Conservation (phyloP, 1,139 yeast species). For the Scheffersomyces parashehatae region DNA sequence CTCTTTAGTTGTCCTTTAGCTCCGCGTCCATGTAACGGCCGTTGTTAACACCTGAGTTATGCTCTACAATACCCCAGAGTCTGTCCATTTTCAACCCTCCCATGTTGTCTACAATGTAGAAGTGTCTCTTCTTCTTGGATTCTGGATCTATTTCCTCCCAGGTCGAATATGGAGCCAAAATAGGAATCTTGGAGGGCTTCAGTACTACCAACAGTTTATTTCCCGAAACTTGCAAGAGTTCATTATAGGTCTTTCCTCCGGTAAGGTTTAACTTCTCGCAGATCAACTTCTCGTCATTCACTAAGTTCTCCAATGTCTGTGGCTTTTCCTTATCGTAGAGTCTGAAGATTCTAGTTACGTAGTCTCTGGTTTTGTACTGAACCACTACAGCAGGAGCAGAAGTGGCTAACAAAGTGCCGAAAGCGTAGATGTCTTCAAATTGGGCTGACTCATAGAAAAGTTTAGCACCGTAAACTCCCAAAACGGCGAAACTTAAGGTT, state of each 20-base stretch:
- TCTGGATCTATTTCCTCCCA: conserved; percentile 52
- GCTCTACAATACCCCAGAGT: conserved; percentile 77
- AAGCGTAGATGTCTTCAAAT: conserved; percentile 56
- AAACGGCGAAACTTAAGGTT: conserved; percentile 53
- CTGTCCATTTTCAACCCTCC: conserved; percentile 87
- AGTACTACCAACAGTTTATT: conserved; percentile 40
- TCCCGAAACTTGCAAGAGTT: conserved; percentile 52
- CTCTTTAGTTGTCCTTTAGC: neutral
- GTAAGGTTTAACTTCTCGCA: conserved; percentile 66
- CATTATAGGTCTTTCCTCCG: conserved; percentile 68
- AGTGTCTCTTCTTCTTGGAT: conserved; percentile 36
- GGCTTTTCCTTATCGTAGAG: conserved; percentile 63
- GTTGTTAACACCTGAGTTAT: conserved; percentile 62
- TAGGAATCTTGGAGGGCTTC: conserved; percentile 21
- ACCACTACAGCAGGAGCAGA: conserved; percentile 51
- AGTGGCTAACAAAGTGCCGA: conserved; percentile 39
- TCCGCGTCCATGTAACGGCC: conserved; percentile 49
- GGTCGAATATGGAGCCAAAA: conserved; percentile 56
- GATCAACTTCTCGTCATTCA: conserved; percentile 62
- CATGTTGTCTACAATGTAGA: conserved; percentile 68
- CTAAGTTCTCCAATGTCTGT: conserved; percentile 64
- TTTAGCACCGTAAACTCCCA: conserved; percentile 58
- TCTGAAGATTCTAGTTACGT: conserved; percentile 72
- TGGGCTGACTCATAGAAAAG: conserved; percentile 57
- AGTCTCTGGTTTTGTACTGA: conserved; percentile 61